A percentile compares a stretch with the other conserved stretches of the same genome.
These are phyloP conservation scores for Dictyostelium intermedium DNA, from an alignment of 78 protist species.

Conservation along the genomic window DNA sequence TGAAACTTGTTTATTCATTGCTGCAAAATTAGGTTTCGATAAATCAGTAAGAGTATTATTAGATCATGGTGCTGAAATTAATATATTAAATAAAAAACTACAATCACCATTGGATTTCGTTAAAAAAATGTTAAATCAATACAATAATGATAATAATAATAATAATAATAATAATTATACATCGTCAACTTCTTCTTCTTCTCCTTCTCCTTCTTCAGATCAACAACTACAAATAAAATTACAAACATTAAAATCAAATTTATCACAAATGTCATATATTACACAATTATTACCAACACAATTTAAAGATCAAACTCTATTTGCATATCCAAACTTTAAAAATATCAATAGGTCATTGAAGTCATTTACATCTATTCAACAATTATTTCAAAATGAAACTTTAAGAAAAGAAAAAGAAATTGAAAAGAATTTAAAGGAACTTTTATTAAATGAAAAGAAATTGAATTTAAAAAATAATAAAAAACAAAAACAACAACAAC, in stretches of 20 bases:
- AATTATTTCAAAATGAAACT: not conserved
- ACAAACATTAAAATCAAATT: not conserved
- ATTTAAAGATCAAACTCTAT: slow-evolving; percentile 20
- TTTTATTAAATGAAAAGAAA: slow-evolving; percentile 10
- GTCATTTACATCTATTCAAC: not conserved
- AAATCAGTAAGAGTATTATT: slow-evolving; percentile 1
- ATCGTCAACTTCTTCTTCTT: too few relatives aligned
- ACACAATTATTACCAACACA: not conserved
- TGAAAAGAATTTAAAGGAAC: not conserved
- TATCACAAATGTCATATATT: not conserved
- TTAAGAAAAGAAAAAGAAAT: slow-evolving; percentile 13
- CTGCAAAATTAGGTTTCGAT: slow-evolving; percentile 21
- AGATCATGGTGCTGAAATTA: slow-evolving; percentile 26
- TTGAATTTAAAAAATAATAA: not conserved
- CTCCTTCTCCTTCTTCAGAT: not conserved
- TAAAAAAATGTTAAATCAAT: not conserved
- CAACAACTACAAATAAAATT: not conserved
- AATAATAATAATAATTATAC: not conserved
- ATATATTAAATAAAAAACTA: slow-evolving; percentile 8
- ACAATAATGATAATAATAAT: not conserved
- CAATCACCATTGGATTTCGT: slow-evolving; percentile 35
- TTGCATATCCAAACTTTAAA: not conserved
- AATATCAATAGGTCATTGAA: not conserved
- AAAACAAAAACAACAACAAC: not conserved
- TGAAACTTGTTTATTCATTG: slow-evolving; percentile 44